Evolutionary conservation across 1,284 basidiomycete species (phyloP), one percentile per base, ranked within the genome.

Genomic region (Puccinia hordei): DNA sequence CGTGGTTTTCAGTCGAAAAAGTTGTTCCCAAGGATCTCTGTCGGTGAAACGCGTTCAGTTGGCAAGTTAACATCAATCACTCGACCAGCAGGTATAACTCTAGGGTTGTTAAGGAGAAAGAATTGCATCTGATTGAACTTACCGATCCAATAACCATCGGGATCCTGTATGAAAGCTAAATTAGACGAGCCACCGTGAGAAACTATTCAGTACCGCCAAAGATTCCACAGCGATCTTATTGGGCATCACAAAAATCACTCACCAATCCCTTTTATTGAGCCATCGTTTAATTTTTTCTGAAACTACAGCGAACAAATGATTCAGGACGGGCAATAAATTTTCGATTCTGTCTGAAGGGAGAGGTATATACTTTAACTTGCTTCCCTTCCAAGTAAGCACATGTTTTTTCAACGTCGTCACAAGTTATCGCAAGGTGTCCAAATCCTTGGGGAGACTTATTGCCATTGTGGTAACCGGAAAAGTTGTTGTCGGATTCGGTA

Each of bases 161-260:
- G 93, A 86, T 95, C 94, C 86, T 93, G 87, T 83, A 94, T 91
- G 86, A 97, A 96, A 1, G 94, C 94, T 82, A 94, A 92, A 65
- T 38, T 30, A 65, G 41, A 65, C 57, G 2, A 10, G 5, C 10
- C 10, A 44, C n/a, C n/a, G 63, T 65, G 44, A 69, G 35, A 63
- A 12, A 33, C 10, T 27, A 68, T 51, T 44, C 22, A 61, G n/a
- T n/a, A 30, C 46, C 41, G 35, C 38, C 8, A 33, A 27, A 46
- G 41, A n/a, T 68, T 68, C 35, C 69, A 49, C 46, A 69, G 44
- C 22, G 24, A 69, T 69, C 35, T 69, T 17, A 35, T 49, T 2
- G 12, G 30, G 22, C 35, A 35, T 38, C 57, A 19, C 13, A 57
- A 46, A 51, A 46, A 22, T 33, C 17, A 46, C 30, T 9, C 57